Evolutionary conservation across 1,284 basidiomycete genomes (phyloP).

Genomic region (Agroathelia rolfsii): DNA sequence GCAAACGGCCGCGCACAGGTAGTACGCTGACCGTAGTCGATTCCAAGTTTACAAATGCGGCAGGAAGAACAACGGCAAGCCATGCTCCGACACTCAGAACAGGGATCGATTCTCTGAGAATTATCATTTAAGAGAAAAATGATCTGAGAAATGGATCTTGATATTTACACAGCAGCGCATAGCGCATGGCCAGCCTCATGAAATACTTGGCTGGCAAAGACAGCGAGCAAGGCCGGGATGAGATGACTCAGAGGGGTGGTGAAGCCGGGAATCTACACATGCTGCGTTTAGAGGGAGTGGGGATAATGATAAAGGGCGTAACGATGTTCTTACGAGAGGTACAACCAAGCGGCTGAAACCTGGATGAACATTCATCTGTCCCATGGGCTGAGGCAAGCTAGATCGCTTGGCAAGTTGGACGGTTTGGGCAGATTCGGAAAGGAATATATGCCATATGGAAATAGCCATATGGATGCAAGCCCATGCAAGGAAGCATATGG

Average conservation of each 20-base stretch:
- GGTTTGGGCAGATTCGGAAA: too few species aligned
- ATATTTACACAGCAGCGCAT: conserved; percentile 50
- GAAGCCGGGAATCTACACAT: conserved; percentile 70
- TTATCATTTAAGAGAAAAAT: conserved; percentile 4
- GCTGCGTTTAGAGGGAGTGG: too few species aligned
- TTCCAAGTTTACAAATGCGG: conserved; percentile 60
- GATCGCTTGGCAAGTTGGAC: too few species aligned
- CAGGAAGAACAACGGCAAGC: conserved; percentile 47
- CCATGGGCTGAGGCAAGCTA: too few species aligned
- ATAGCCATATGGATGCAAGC: too few species aligned
- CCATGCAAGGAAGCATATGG: conserved; percentile 31
- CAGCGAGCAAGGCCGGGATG: conserved; percentile 46
- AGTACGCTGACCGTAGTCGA: conserved; percentile 29
- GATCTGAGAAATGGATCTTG: neutral
- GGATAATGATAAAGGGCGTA: too few species aligned
- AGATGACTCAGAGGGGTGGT: conserved; percentile 61
- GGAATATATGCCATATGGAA: too few species aligned
- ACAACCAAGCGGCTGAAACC: too few species aligned
- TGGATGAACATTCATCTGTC: too few species aligned
- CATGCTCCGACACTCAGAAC: conserved; percentile 46
- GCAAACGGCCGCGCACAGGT: conserved; percentile 31
- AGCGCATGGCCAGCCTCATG: conserved; percentile 69
- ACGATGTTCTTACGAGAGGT: too few species aligned
- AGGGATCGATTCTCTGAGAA: conserved; percentile 46
- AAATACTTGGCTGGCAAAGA: conserved; percentile 48